These are phyloP conservation scores for Nymphaea colorata DNA, from an alignment of 164 flowering plant species.

Conservation along the genomic window DNA sequence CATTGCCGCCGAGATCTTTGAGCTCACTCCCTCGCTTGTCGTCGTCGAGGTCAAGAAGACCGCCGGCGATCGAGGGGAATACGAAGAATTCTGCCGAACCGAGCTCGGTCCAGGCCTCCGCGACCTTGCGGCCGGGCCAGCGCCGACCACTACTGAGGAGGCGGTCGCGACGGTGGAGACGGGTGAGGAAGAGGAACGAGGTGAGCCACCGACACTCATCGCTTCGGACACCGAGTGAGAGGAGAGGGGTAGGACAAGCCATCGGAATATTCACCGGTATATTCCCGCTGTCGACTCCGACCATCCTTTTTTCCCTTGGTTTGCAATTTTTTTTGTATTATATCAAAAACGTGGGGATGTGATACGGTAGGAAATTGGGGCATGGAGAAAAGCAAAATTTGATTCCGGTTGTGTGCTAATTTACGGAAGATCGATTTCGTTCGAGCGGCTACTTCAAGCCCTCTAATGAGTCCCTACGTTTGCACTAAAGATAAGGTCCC, in stretches of 20 bases:
- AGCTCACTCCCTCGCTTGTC: constrained; percentile 63
- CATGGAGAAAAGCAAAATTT: too few relatives aligned
- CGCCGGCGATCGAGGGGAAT: constrained; percentile 67
- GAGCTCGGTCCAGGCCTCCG: constrained; percentile 65
- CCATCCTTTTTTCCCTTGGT: neutral
- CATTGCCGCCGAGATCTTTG: constrained; percentile 80
- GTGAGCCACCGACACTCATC: constrained; percentile 16
- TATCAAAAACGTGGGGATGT: neutral
- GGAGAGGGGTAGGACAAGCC: neutral
- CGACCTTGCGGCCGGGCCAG: constrained; percentile 22
- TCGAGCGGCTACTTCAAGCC: too few relatives aligned
- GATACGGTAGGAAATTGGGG: neutral
- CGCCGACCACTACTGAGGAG: neutral
- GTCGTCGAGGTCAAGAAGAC: constrained; percentile 88
- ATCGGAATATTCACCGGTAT: neutral
- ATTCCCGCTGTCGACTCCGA: neutral
- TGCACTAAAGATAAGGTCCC: too few relatives aligned
- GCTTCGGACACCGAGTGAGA: constrained; percentile 38
- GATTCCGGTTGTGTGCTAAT: too few relatives aligned
- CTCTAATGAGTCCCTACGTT: too few relatives aligned
- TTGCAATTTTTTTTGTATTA: neutral
- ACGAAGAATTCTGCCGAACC: constrained; percentile 52
- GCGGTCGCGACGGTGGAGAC: too few relatives aligned
- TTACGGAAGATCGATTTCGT: too few relatives aligned
- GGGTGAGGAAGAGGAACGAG: constrained; percentile 6